Evolutionary conservation across 2,329 filamentous ascomycete species (phyloP).

Genomic region (Fusarium compactum): DNA sequence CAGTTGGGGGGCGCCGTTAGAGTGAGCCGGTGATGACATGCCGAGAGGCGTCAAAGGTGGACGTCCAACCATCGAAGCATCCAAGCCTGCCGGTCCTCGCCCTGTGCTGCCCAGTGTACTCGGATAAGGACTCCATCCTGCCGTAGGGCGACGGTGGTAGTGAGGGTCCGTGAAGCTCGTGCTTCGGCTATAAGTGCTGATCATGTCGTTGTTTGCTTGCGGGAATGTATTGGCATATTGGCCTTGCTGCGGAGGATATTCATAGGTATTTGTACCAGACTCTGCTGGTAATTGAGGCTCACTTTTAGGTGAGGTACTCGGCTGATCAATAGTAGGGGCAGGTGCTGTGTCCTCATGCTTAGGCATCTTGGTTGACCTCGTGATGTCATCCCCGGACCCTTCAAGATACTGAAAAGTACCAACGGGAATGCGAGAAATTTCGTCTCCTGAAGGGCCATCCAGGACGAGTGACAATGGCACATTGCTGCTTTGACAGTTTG

Average conservation of each 20-base stretch:
- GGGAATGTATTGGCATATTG: slow-evolving; percentile 56
- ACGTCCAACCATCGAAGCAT: slow-evolving; percentile 58
- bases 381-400: slow-evolving; percentile 61
- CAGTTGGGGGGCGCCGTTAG: slow-evolving; percentile 59
- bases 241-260: slow-evolving; percentile 58
- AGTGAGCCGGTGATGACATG: slow-evolving; percentile 56
- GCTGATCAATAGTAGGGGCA: slow-evolving; percentile 54
- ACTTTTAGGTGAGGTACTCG: slow-evolving; percentile 58
- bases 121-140: slow-evolving; percentile 60
- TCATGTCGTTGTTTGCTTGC: slow-evolving; percentile 64
- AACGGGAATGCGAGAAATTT: slow-evolving; percentile 63
- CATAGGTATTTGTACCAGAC: slow-evolving; percentile 59
- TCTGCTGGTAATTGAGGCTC: slow-evolving; percentile 55
- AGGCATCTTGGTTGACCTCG: slow-evolving; percentile 52
- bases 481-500: slow-evolving; percentile 61
- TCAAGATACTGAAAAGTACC: slow-evolving; percentile 64
- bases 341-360: slow-evolving; percentile 55
- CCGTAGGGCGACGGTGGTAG: slow-evolving; percentile 56
- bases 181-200: slow-evolving; percentile 64
- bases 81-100: slow-evolving; percentile 58
- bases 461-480: slow-evolving; percentile 68
- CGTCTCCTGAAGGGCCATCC: slow-evolving; percentile 64
- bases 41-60: slow-evolving; percentile 63
- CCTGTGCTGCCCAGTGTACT: slow-evolving; percentile 56
- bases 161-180: slow-evolving; percentile 63